These are phyloP conservation scores for Talaromyces sp. DNA, from an alignment of 2,329 filamentous ascomycete species.

Conservation along the genomic window DNA sequence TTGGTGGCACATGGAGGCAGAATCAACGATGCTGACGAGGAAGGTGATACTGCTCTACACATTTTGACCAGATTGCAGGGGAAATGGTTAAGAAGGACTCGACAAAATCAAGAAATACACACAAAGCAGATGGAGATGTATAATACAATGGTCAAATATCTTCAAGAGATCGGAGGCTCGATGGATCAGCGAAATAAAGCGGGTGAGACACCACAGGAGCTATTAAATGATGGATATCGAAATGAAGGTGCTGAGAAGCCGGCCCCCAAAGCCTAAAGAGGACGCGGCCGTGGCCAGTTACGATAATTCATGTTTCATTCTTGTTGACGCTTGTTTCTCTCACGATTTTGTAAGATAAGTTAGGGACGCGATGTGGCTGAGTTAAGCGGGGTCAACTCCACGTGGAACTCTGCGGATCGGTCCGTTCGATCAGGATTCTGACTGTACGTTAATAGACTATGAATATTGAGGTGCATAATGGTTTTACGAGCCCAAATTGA, in stretches of 20 bases:
- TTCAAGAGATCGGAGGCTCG: not conserved
- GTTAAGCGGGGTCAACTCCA: not conserved
- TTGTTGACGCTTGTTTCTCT: no score
- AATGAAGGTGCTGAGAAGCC: not conserved
- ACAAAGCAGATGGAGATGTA: conserved; percentile 19
- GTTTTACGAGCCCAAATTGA: conserved; percentile 17
- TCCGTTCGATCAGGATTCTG: not conserved
- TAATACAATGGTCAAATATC: not conserved
- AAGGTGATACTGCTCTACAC: conserved; percentile 25
- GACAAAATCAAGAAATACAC: not conserved
- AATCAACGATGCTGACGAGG: conserved; percentile 19
- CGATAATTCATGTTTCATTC: not conserved
- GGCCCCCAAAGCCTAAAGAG: not conserved
- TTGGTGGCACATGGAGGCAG: conserved; percentile 21
- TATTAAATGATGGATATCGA: not conserved
- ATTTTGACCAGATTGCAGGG: conserved; percentile 21
- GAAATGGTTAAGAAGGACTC: not conserved
- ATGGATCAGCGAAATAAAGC: conserved; percentile 2
- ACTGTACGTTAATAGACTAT: not conserved
- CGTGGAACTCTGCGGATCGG: not conserved
- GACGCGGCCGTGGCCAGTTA: not conserved
- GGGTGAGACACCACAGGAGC: not conserved
- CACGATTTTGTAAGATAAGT: not conserved
- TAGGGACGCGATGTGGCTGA: not conserved
- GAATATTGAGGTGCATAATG: not conserved